Percentiles rank a stretch among this genome's conserved stretches.
These are phyloP conservation scores for Sphenostylis stenocarpa DNA, from an alignment of 306 rosid genomes.

Conservation along the genomic window DNA sequence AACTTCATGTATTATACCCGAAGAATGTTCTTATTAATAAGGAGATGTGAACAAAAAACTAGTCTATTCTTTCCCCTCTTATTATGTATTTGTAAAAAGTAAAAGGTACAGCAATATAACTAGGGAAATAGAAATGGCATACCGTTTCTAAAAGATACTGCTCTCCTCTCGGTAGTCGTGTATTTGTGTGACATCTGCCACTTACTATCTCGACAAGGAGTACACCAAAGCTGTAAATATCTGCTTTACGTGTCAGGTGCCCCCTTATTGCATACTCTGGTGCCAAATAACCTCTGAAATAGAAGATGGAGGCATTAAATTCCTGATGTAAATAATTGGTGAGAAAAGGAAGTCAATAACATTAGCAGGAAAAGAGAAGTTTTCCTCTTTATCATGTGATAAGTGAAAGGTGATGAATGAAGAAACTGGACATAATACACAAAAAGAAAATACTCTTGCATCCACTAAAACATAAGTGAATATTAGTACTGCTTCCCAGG, in stretches of 20 bases:
- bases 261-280: constrained; percentile 96
- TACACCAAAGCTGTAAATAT: constrained; percentile 89
- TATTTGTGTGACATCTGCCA: constrained; percentile 81
- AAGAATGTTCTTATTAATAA: too few species aligned
- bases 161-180: constrained; percentile 61
- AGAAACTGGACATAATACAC: neutral
- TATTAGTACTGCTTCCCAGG: neutral
- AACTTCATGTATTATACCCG: too few species aligned
- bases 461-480: neutral
- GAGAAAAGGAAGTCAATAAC: neutral
- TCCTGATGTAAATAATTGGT: constrained; percentile 17
- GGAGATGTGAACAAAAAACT: too few species aligned
- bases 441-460: constrained; percentile 1
- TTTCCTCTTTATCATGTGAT: neutral
- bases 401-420: neutral
- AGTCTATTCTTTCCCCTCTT: too few species aligned
- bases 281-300: constrained; percentile 88
- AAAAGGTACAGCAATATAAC: neutral
- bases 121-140: neutral
- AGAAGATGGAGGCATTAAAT: constrained; percentile 21
- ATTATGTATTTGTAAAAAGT: neutral
- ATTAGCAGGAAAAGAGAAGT: neutral
- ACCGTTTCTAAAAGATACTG: constrained; percentile 81
- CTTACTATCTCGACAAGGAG: constrained; percentile 86
- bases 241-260: constrained; percentile 86